Evolutionary conservation across 208 protist genomes (phyloP), one percentile per base, ranked within the genome.

Genomic region (Trypanosoma theileri): DNA sequence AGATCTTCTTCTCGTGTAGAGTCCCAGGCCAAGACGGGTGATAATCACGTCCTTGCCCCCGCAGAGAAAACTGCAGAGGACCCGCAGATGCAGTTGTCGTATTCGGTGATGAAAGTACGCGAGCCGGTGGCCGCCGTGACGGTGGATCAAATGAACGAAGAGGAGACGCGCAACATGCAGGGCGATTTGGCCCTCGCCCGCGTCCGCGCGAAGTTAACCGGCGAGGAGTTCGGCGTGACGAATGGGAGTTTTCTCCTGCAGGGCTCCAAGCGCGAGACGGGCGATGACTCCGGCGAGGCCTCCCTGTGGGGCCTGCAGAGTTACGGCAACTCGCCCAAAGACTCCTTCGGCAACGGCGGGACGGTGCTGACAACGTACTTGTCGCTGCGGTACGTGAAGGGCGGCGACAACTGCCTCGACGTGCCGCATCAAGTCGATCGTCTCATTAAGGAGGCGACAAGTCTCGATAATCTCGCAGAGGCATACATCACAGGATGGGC

Each of bases 401-500:
- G 80, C 21, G 81, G 81, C 0, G 73, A 63, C 0, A 81, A 93
- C 62, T 84, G 75, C 53, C 83, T 91, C 8, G 85, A 94, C 42
- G 88, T 96, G 0, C 69, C 78, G 14, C 78, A 87, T 45, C 93
- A 97, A 67, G 93, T 97, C n/a, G 86, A 97, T 31, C 81, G 83
- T 1, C 86, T 97, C 21, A 94, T 97, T 55, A 80, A 89, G 21
- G 91, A 96, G 69, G 90, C 93, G 11, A 96, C 91, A 9, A 91
- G 86, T 59, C 77, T 95, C 11, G 84, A 96, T 50, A 97, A 97
- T 59, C 66, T 97, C 0, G 79, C 88, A 0, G 90, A 95, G 40
- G 93, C 93, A 9, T 97, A 91, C 68, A 78, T 97, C 44, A 94
- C 87, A 3, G 93, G 93, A 0, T 97, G 93, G 93, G 89, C 88